Evolutionary conservation across 768 basidiomycete species (phyloP).

Genomic region (Pleurotus sapidus): DNA sequence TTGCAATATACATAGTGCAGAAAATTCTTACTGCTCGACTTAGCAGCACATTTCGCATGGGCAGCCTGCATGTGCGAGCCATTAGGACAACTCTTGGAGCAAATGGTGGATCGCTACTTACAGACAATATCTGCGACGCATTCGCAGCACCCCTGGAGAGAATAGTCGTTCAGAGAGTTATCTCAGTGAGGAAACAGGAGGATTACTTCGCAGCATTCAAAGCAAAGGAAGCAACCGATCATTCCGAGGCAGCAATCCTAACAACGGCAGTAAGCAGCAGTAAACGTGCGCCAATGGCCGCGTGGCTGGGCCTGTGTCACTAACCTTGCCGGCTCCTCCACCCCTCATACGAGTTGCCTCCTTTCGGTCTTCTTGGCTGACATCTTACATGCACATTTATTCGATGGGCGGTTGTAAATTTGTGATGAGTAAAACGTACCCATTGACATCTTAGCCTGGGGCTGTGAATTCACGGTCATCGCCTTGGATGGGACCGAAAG

Average conservation of each 20-base stretch:
- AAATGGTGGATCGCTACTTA: slow-evolving; percentile 27
- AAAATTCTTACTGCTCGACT: slow-evolving; percentile 9
- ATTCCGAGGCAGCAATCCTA: slow-evolving; percentile 68
- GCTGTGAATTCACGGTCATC: slow-evolving; percentile 43
- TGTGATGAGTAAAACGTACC: slow-evolving; percentile 41
- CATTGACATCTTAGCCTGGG: slow-evolving; percentile 60
- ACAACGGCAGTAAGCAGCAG: background rate
- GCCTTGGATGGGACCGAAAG: slow-evolving; percentile 14
- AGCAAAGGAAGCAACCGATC: slow-evolving; percentile 70
- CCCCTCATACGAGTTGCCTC: slow-evolving; percentile 64
- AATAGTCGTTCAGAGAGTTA: too few species aligned
- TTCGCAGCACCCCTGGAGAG: slow-evolving; percentile 62
- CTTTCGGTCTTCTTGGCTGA: slow-evolving; percentile 25
- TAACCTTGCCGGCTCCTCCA: slow-evolving; percentile 66
- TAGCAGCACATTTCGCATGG: slow-evolving; percentile 79
- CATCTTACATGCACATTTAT: slow-evolving; percentile 21
- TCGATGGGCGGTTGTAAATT: slow-evolving; percentile 14
- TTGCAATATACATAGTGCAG: background rate
- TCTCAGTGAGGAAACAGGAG: too few species aligned
- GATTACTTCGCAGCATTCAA: slow-evolving; percentile 69
- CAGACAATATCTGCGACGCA: slow-evolving; percentile 70
- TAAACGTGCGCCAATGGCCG: slow-evolving; percentile 1
- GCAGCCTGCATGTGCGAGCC: slow-evolving; percentile 46
- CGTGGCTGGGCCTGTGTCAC: slow-evolving; percentile 4
- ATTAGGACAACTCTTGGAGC: background rate